Conservation (phyloP, 129 eudicot genomes). For the Daucus carota region DNA sequence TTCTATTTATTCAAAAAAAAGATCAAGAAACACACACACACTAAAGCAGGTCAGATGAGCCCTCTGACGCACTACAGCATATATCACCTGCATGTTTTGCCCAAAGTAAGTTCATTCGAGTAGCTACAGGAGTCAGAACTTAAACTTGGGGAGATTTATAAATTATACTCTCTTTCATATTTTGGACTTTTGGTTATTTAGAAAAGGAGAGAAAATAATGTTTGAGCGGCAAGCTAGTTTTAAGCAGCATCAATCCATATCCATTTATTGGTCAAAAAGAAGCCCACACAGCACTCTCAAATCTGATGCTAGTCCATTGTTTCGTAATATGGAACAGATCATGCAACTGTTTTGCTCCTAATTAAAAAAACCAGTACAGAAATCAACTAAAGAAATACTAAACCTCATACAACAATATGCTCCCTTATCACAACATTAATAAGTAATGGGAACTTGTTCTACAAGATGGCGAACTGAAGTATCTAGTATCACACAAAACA, state of each 20-base stretch:
- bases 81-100: not conserved
- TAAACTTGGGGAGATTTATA: not conserved
- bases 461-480: not conserved
- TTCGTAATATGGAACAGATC: not conserved
- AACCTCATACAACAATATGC: not conserved
- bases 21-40: too few relatives aligned
- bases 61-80: not conserved
- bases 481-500: not conserved
- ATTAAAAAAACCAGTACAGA: not conserved
- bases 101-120: not conserved
- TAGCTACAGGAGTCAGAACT: not conserved
- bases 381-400: not conserved
- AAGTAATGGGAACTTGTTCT: not conserved
- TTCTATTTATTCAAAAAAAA: not conserved
- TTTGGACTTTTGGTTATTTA: not conserved
- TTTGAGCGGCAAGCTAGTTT: not conserved
- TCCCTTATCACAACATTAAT: not conserved
- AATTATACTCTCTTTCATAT: not conserved
- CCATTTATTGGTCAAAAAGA: not conserved
- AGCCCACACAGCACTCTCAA: not conserved
- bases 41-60: too few relatives aligned
- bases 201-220: not conserved
- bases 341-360: not conserved
- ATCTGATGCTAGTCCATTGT: not conserved
- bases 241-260: not conserved